Base-by-base conservation (phyloP, 208 protist genomes). In the Acanthamoeba culbertsoni region DNA sequence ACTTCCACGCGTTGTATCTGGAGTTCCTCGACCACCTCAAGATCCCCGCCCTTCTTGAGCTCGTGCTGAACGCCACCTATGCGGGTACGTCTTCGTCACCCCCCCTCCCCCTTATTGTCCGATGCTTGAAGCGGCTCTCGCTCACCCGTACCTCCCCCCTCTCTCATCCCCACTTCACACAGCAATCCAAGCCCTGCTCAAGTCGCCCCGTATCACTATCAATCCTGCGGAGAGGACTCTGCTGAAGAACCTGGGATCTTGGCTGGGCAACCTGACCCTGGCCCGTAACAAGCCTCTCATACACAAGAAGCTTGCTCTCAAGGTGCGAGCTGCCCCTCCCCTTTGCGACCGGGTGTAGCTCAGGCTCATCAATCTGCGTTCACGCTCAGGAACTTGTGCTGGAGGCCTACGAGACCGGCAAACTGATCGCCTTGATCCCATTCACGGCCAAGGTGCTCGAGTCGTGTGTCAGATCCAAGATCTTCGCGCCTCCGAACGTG, bases 221-320 rank as follows among this genome's bases (percentile, higher is more conserved):
- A 97, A 97, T 77, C 93, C 94, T 3, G 97, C 96, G 35, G 99
- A 99, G 95, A 97, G 99, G 73, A 97, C 97, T 20, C 94, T 99
- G 16, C 97, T 99, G 35, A 99, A 99, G 95, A 99, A 99, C 89
- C 97, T 99, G 35, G 99, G 99, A 57, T 97, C 95, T 53, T 99
- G 99, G 99, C 96, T 99, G 0, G 99, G 99, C 51, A 95, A 98
- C 90, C 97, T 99, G 63, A 99, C 99, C n/a, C 95, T 99, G 16
- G 97, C 97, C 62, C 98, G 98, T 93, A 99, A 99, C 97, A 99
- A 99, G 93, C 99, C 99, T 5, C 97, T 99, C 37, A 94, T 99
- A 20, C 96, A 98, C 48, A 97, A 97, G 42, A 96, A 99, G 77
- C 94, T 99, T 10, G 96, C 98, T 91, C 97, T 99, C 55, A 98